Conservation (phyloP, 2,329 filamentous ascomycete species). For the Fusarium sororula region DNA sequence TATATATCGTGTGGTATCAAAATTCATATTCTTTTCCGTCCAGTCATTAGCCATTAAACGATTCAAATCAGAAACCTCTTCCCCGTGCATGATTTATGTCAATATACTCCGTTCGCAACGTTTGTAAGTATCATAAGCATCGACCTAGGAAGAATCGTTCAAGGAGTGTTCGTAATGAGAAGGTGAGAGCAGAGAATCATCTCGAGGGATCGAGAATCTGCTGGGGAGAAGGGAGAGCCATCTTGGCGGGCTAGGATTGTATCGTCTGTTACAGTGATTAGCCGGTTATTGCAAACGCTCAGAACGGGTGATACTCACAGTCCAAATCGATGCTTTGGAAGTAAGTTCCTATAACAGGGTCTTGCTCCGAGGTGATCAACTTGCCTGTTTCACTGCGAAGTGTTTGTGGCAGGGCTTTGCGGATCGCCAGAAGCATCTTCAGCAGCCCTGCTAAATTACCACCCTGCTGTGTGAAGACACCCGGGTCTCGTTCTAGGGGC, state of each 20-base stretch:
- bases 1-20: conserved; percentile 43
- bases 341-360: conserved; percentile 58
- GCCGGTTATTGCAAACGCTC: neutral
- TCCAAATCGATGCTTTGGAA: conserved; percentile 66
- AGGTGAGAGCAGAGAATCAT: conserved; percentile 60
- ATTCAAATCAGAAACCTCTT: conserved; percentile 5
- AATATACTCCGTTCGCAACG: neutral
- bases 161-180: conserved; percentile 51
- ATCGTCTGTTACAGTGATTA: conserved; percentile 40
- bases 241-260: conserved; percentile 56
- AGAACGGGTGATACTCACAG: conserved; percentile 55
- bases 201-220: conserved; percentile 61
- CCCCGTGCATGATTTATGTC: neutral
- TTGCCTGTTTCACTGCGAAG: conserved; percentile 57
- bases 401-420: conserved; percentile 66
- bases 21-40: conserved; percentile 38
- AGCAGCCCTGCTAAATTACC: conserved; percentile 66
- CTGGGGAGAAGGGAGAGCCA: conserved; percentile 60
- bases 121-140: neutral
- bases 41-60: conserved; percentile 45
- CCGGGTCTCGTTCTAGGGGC: conserved; percentile 67
- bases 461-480: conserved; percentile 67
- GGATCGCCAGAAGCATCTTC: conserved; percentile 69
- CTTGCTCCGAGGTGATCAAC: conserved; percentile 57
- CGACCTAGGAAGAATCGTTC: neutral